Evolutionary conservation across 2,329 filamentous ascomycete species (phyloP), one percentile per base, ranked within the genome.

Genomic region (Alternaria arborescens): DNA sequence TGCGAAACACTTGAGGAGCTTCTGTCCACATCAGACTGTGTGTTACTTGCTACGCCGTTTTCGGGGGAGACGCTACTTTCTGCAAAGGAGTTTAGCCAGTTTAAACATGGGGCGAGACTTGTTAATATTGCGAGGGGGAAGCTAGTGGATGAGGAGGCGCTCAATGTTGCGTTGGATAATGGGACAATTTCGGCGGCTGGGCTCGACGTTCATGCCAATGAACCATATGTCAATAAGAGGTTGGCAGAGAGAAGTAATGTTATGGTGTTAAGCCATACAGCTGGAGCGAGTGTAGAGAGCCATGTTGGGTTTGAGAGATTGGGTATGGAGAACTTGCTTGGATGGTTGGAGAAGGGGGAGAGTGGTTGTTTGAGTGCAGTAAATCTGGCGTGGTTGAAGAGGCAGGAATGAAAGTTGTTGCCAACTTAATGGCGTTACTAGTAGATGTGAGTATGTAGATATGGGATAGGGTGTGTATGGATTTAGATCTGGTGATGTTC

Each of bases 111-210:
- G 0, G 79, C 83, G 3, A 78, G 88, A 0, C 82, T 91, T 43
- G 86, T 91, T 34, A 91, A 91, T 69, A 84, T 91, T 30, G 88
- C 89, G 7, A 80, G 89, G 10, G 89, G 89, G 0, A 84, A 83
- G 30, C 80, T 91, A 4, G 85, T 91, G 4, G 87, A 91, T 62
- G 88, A 91, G 66, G 84, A 86, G 4, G 88, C 88, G 12, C 77
- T 92, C 7, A 84, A 85, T 0, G 81, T 83, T 22, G 88, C 88
- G 4, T 76, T 91, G 14, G 84, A 88, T 55, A 70, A 75, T 3
- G 86, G 85, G 0, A 70, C 74, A 0, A 62, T 91, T 0, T 76
- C 78, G 1, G 79, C 84, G 1, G 86, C 85, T 0, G 89, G 87
- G 0, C 77, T 91, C 41, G 89, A 91, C 69, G 89, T 91, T 14